phyloP scores from a whole-genome alignment of 2,329 filamentous ascomycete species.

The Colletotrichum australisinense region DNA sequence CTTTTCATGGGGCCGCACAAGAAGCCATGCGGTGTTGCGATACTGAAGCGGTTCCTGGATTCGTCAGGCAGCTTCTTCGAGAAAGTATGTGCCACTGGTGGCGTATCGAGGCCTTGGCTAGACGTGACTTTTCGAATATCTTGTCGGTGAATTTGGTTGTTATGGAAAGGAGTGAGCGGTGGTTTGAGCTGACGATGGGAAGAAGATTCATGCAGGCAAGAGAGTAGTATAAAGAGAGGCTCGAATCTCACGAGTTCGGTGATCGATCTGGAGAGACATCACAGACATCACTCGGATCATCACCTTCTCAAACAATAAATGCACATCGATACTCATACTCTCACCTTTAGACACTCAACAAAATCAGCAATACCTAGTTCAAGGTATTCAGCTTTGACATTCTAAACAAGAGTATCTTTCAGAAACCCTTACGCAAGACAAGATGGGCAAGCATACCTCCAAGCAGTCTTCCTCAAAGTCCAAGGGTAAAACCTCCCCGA shows the following conservation, averaged over 20 bases:
- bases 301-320: background rate
- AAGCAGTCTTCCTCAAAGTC: constrained; percentile 18
- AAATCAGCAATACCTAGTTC: too few species aligned
- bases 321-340: background rate
- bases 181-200: background rate
- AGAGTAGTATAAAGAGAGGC: background rate
- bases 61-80: background rate
- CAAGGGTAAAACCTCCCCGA: background rate
- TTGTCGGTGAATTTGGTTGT: background rate
- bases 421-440: background rate
- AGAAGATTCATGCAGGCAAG: background rate
- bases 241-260: background rate
- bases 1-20: background rate
- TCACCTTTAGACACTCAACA: too few species aligned
- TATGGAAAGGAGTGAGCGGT: background rate
- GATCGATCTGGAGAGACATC: background rate
- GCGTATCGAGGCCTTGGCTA: background rate
- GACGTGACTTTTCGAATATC: background rate
- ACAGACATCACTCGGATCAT: background rate
- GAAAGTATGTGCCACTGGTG: constrained; percentile 18
- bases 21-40: constrained; percentile 5
- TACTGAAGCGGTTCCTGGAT: background rate
- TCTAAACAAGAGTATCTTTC: background rate
- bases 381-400: background rate
- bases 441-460: constrained; percentile 16